Evolutionary conservation across 1,284 basidiomycete species (phyloP).

Genomic region (Microstroma glucosiphilum): DNA sequence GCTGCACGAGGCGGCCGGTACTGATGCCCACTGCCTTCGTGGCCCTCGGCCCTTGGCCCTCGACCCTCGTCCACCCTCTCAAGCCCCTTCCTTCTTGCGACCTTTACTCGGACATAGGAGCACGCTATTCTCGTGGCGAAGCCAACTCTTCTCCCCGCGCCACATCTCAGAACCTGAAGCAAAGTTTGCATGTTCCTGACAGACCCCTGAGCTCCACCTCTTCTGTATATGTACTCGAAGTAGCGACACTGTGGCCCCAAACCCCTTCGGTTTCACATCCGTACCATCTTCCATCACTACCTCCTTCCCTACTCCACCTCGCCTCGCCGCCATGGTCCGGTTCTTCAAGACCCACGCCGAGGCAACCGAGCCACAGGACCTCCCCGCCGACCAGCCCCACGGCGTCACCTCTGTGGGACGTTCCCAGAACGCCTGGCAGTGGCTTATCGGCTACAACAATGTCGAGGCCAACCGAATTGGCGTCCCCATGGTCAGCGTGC

Average conservation of each 20-base stretch:
- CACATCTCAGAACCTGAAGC: too few species aligned
- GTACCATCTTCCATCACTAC: background rate
- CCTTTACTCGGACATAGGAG: too few species aligned
- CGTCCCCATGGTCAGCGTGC: constrained; percentile 43
- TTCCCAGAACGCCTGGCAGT: constrained; percentile 10
- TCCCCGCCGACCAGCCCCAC: background rate
- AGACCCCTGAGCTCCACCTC: too few species aligned
- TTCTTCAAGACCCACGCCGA: background rate
- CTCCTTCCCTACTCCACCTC: background rate
- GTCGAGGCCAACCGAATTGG: constrained; percentile 44
- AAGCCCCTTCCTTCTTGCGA: too few species aligned
- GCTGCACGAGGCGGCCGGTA: too few species aligned
- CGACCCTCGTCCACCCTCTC: too few species aligned
- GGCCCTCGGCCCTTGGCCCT: too few species aligned
- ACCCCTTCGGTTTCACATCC: background rate
- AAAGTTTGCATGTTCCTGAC: too few species aligned
- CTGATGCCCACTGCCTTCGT: too few species aligned
- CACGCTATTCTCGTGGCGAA: too few species aligned
- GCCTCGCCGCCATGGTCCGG: background rate
- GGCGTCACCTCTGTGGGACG: background rate
- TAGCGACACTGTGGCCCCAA: background rate
- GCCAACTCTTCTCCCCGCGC: too few species aligned
- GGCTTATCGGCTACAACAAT: constrained; percentile 38
- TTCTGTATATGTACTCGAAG: too few species aligned
- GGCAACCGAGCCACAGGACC: background rate